These are phyloP conservation scores for Sideroxylon spinosum DNA, from an alignment of 179 eudicot species.

Conservation along the genomic window DNA sequence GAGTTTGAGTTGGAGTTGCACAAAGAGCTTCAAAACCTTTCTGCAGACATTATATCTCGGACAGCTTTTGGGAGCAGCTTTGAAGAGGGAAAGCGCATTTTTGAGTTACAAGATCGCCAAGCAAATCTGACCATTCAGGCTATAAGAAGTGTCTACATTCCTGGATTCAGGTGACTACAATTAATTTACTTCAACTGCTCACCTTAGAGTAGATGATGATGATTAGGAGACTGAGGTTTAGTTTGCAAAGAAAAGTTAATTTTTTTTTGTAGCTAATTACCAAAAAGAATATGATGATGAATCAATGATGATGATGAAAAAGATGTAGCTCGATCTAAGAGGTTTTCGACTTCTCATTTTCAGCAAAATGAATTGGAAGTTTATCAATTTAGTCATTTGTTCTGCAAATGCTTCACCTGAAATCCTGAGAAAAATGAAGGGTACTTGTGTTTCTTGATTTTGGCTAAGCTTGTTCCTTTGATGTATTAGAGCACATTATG, in stretches of 20 bases:
- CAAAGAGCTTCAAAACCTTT: slow-evolving; percentile 34
- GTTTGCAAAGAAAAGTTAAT: too few relatives aligned
- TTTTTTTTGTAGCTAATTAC: too few relatives aligned
- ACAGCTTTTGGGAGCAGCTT: slow-evolving; percentile 51
- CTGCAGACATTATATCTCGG: slow-evolving; percentile 43
- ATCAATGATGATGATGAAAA: too few relatives aligned
- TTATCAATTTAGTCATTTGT: too few relatives aligned
- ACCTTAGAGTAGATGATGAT: too few relatives aligned
- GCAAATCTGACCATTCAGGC: slow-evolving; percentile 24
- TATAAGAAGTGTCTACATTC: slow-evolving; percentile 34
- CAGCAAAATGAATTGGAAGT: too few relatives aligned
- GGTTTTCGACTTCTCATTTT: too few relatives aligned
- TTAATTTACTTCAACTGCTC: background rate
- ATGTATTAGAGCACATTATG: background rate
- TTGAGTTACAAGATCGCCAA: slow-evolving; percentile 40
- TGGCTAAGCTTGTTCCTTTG: background rate
- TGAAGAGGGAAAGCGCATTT: slow-evolving; percentile 40
- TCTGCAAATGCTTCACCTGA: background rate
- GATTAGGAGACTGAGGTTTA: too few relatives aligned
- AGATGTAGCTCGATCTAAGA: too few relatives aligned
- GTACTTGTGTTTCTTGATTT: background rate
- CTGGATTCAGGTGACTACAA: slow-evolving; percentile 37
- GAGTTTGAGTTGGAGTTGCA: slow-evolving; percentile 39
- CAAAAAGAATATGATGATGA: too few relatives aligned
- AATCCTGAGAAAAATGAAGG: background rate